phyloP scores from a whole-genome alignment of 495 filamentous ascomycete genomes.

The Neurospora cerealis region DNA sequence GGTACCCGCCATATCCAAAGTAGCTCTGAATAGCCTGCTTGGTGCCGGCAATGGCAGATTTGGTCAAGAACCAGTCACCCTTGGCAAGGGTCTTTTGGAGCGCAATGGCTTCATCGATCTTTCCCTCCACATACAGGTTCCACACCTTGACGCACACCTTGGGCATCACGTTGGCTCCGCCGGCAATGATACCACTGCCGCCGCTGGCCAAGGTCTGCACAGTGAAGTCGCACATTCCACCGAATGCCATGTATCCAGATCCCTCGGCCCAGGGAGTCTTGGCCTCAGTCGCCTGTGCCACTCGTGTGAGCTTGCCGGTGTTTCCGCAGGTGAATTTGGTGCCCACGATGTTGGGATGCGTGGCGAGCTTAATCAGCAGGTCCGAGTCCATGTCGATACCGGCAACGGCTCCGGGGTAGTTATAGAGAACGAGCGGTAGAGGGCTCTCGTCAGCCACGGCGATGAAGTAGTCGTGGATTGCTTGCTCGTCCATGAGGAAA shows the following conservation, averaged over 20 bases:
- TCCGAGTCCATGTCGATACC: slow-evolving; percentile 91
- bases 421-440: slow-evolving; percentile 76
- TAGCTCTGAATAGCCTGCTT: slow-evolving; percentile 77
- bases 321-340: slow-evolving; percentile 90
- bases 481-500: slow-evolving; percentile 63
- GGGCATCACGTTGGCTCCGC: slow-evolving; percentile 78
- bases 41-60: slow-evolving; percentile 76
- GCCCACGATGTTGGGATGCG: slow-evolving; percentile 76
- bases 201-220: slow-evolving; percentile 72
- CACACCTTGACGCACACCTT: slow-evolving; percentile 77
- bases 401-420: slow-evolving; percentile 85
- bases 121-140: slow-evolving; percentile 63
- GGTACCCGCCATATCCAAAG: slow-evolving; percentile 76
- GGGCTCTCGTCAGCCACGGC: slow-evolving; percentile 65
- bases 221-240: slow-evolving; percentile 81
- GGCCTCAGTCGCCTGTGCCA: slow-evolving; percentile 68
- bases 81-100: slow-evolving; percentile 61
- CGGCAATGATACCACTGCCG: slow-evolving; percentile 76
- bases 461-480: slow-evolving; percentile 67
- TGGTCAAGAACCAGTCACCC: slow-evolving; percentile 81
- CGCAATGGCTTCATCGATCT: slow-evolving; percentile 61
- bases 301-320: slow-evolving; percentile 79
- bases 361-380: slow-evolving; percentile 67
- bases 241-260: slow-evolving; percentile 73
- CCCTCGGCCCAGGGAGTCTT: slow-evolving; percentile 54